phyloP scores from a whole-genome alignment of 2,329 filamentous ascomycete species.

The Alternaria rosae region DNA sequence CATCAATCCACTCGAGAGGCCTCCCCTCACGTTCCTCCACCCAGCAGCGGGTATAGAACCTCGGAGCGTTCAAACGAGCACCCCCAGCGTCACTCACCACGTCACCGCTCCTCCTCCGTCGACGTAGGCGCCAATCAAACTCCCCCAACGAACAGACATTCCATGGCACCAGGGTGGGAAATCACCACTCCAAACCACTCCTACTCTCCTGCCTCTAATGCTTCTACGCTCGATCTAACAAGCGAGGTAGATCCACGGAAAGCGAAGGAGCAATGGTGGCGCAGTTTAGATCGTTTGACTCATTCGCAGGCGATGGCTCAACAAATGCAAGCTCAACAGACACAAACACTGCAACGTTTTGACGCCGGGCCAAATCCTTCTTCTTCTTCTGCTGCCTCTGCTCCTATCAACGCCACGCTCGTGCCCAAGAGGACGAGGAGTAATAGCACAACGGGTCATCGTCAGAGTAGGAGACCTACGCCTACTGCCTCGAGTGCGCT shows the following conservation, averaged over 20 bases:
- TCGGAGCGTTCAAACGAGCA: slow-evolving; percentile 22
- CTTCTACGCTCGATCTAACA: slow-evolving; percentile 27
- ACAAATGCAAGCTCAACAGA: neutral
- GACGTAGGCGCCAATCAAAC: slow-evolving; percentile 6
- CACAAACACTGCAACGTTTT: neutral
- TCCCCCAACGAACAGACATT: slow-evolving; percentile 1
- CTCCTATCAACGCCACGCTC: no score
- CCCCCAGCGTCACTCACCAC: slow-evolving; percentile 20
- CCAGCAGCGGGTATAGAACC: slow-evolving; percentile 23
- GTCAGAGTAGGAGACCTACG: neutral
- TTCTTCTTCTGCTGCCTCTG: neutral
- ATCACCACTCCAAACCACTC: slow-evolving; percentile 15
- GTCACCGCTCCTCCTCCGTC: slow-evolving; percentile 17
- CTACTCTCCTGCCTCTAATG: slow-evolving; percentile 14
- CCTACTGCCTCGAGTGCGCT: neutral
- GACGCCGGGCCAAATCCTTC: neutral
- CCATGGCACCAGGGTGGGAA: slow-evolving; percentile 26
- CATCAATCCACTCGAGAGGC: slow-evolving; percentile 16
- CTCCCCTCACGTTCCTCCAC: slow-evolving; percentile 20
- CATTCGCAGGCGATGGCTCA: slow-evolving; percentile 6
- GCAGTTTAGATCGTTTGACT: slow-evolving; percentile 15
- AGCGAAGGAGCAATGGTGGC: slow-evolving; percentile 23
- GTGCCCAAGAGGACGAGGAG: no score
- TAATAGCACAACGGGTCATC: neutral
- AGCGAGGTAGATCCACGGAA: slow-evolving; percentile 27